phyloP scores from a whole-genome alignment of 106 monocot genomes.

The Apostasia shenzhenica region DNA sequence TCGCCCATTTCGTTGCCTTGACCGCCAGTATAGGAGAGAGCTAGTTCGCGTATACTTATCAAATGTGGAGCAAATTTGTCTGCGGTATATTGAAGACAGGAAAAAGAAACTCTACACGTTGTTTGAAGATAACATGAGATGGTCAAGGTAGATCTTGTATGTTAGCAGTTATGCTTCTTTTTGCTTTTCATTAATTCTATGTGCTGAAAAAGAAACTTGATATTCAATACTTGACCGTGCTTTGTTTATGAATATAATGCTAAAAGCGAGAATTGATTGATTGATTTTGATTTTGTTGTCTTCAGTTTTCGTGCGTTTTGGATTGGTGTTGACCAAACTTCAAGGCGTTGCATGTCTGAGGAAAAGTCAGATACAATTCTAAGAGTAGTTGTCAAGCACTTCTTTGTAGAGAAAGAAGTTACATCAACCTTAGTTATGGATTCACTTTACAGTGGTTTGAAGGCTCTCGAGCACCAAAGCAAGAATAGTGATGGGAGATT shows the following conservation, averaged over 20 bases:
- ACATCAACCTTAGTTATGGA: slow-evolving; percentile 99
- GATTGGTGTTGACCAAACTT: slow-evolving; percentile 51
- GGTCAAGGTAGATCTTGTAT: slow-evolving; percentile 59
- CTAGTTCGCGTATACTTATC: slow-evolving; percentile 78
- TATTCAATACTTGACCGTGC: too few species aligned
- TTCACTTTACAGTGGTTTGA: slow-evolving; percentile 86
- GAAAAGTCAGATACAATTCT: slow-evolving; percentile 68
- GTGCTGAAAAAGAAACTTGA: too few species aligned
- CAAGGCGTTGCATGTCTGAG: slow-evolving; percentile 51
- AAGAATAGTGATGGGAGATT: slow-evolving; percentile 41
- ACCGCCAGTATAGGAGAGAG: slow-evolving; percentile 78
- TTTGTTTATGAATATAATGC: background rate
- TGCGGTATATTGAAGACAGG: slow-evolving; percentile 73
- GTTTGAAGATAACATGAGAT: slow-evolving; percentile 73
- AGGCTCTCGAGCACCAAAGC: slow-evolving; percentile 72
- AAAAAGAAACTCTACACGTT: slow-evolving; percentile 64
- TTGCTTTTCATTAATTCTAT: background rate
- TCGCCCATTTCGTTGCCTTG: slow-evolving; percentile 90
- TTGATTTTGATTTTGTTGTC: slow-evolving; percentile 7
- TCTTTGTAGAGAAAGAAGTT: slow-evolving; percentile 95
- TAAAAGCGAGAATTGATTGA: slow-evolving; percentile 1
- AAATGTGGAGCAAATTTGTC: slow-evolving; percentile 88
- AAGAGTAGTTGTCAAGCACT: slow-evolving; percentile 78
- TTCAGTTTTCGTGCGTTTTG: slow-evolving; percentile 87
- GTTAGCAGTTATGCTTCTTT: background rate